Conservation (phyloP, 1,284 basidiomycete genomes). For the Grifola frondosa region DNA sequence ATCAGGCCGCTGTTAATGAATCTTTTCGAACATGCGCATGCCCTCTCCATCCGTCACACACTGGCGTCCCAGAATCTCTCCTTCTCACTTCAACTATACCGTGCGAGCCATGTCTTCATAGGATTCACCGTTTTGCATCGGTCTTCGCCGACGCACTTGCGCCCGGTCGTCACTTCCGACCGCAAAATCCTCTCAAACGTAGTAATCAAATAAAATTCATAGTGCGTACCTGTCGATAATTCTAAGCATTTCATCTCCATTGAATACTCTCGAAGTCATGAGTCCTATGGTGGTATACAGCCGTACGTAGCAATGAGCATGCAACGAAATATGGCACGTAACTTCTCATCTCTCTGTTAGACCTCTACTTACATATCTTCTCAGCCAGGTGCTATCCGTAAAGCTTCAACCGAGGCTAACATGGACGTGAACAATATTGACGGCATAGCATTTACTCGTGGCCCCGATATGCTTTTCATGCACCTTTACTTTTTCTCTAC, state of each 20-base stretch:
- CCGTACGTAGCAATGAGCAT: conserved; percentile 78
- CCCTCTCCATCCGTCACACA: no score
- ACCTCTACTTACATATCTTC: neutral
- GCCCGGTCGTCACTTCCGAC: conserved; percentile 71
- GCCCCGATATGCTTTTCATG: conserved; percentile 60
- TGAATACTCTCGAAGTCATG: conserved; percentile 47
- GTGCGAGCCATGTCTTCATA: no score
- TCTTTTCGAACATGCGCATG: no score
- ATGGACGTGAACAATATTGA: conserved; percentile 64
- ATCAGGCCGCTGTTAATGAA: no score
- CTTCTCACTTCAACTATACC: no score
- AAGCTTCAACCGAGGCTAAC: conserved; percentile 64
- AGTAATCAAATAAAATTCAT: conserved; percentile 72
- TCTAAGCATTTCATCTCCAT: neutral
- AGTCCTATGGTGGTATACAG: conserved; percentile 77
- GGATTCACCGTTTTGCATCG: no score
- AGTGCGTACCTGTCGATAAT: conserved; percentile 46
- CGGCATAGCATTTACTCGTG: conserved; percentile 87
- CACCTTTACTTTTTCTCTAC: neutral
- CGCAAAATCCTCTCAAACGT: conserved; percentile 75
- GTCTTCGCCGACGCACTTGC: conserved; percentile 87
- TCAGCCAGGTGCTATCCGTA: conserved; percentile 73
- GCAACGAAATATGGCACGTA: conserved; percentile 70
- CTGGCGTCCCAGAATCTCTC: no score
- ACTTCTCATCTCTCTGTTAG: neutral